phyloP scores from a whole-genome alignment of 805 yeast species.

The Barnettozyma sucrosica region DNA sequence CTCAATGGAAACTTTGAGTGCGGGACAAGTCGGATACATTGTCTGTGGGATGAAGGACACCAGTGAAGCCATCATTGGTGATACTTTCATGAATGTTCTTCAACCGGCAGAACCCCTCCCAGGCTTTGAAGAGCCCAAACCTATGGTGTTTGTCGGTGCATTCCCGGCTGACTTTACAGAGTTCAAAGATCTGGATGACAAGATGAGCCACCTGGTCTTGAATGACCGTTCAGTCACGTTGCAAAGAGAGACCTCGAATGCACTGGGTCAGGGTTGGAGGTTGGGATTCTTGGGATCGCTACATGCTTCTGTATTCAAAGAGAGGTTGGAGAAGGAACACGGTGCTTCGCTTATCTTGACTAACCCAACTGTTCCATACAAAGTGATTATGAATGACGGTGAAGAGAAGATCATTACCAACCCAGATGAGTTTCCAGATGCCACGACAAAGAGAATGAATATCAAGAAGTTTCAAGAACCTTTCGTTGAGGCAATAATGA shows the following conservation, averaged over 20 bases:
- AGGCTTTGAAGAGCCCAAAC: slow-evolving; percentile 94
- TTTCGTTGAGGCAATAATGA: slow-evolving; percentile 82
- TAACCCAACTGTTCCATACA: slow-evolving; percentile 94
- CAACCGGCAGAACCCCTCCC: slow-evolving; percentile 69
- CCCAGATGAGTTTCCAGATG: slow-evolving; percentile 88
- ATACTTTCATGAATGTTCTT: slow-evolving; percentile 68
- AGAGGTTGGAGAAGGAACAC: slow-evolving; percentile 86
- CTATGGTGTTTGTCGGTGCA: slow-evolving; percentile 98
- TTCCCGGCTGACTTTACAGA: slow-evolving; percentile 94
- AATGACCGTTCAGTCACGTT: slow-evolving; percentile 90
- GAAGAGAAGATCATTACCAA: slow-evolving; percentile 64
- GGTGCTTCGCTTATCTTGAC: slow-evolving; percentile 90
- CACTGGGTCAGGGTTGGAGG: slow-evolving; percentile 97
- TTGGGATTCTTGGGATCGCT: slow-evolving; percentile 89
- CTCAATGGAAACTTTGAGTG: slow-evolving; percentile 55
- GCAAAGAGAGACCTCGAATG: slow-evolving; percentile 87
- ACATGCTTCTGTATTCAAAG: slow-evolving; percentile 93
- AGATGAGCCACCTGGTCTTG: slow-evolving; percentile 78
- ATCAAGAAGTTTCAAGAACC: slow-evolving; percentile 72
- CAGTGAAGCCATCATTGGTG: slow-evolving; percentile 84
- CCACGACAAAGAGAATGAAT: slow-evolving; percentile 31
- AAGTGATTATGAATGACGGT: slow-evolving; percentile 64
- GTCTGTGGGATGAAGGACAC: slow-evolving; percentile 93
- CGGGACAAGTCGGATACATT: slow-evolving; percentile 94
- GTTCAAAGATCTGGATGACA: slow-evolving; percentile 83